Evolutionary conservation across 129 eudicot species (phyloP).

Genomic region (Kitagawia praeruptora): DNA sequence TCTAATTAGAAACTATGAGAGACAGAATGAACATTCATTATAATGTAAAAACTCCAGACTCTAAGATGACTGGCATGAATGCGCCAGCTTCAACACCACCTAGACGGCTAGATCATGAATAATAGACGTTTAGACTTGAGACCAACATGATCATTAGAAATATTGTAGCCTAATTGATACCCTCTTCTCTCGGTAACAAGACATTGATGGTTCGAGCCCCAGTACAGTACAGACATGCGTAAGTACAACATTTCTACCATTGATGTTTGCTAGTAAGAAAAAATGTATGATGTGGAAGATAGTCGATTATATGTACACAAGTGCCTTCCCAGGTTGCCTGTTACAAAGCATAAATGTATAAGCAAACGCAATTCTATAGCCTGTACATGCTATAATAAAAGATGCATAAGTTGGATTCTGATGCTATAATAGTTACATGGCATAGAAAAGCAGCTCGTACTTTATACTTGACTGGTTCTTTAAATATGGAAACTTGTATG

Average conservation of each 20-base stretch:
- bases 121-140: too few relatives aligned
- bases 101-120: too few relatives aligned
- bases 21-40: too few relatives aligned
- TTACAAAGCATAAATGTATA: background rate
- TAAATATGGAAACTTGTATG: too few relatives aligned
- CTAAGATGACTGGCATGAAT: too few relatives aligned
- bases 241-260: too few relatives aligned
- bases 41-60: too few relatives aligned
- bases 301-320: background rate
- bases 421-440: slow-evolving; percentile 2
- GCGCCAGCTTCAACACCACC: too few relatives aligned
- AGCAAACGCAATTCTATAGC: too few relatives aligned
- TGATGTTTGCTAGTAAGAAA: background rate
- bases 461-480: slow-evolving; percentile 18
- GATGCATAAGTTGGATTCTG: background rate
- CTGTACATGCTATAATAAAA: background rate
- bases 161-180: background rate
- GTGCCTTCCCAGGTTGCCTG: background rate
- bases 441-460: slow-evolving; percentile 50
- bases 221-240: background rate
- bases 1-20: too few relatives aligned
- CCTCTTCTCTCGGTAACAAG: background rate
- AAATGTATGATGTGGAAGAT: background rate
- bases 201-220: background rate
- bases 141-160: background rate